Conservation (phyloP, 306 rosid species). For the Datisca glomerata region DNA sequence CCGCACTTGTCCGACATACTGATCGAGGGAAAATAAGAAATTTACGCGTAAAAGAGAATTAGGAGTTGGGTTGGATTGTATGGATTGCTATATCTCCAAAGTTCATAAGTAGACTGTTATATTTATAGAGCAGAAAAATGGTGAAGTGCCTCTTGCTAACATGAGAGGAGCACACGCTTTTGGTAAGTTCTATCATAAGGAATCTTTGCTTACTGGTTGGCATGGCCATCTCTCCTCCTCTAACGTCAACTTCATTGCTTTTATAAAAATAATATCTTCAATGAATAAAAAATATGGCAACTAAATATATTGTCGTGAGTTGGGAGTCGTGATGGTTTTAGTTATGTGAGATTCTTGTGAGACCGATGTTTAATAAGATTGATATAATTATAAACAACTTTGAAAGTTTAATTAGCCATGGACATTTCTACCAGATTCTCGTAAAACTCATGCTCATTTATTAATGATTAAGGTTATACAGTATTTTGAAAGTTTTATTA, state of each 20-base stretch:
- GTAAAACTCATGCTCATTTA: no score
- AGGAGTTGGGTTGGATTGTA: not conserved
- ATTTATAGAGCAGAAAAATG: constrained; percentile 44
- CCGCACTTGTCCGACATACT: constrained; percentile 46
- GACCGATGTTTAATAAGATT: no score
- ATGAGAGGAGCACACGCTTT: constrained; percentile 27
- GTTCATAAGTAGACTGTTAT: constrained; percentile 11
- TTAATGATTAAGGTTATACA: no score
- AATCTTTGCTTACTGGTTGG: constrained; percentile 40
- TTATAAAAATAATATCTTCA: no score
- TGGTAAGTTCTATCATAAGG: constrained; percentile 30
- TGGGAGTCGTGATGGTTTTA: no score
- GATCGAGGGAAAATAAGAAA: constrained; percentile 11
- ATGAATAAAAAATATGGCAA: no score
- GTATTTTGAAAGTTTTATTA: no score
- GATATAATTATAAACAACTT: no score
- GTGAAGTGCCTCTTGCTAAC: constrained; percentile 18
- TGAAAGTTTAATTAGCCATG: no score
- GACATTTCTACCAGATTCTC: no score
- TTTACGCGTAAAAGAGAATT: constrained; percentile 1
- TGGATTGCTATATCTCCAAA: constrained; percentile 19
- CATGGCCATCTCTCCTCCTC: constrained; percentile 34
- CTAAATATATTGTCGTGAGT: no score
- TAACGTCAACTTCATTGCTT: constrained; percentile 58
- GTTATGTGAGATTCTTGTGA: no score